Base-by-base conservation (phyloP, 768 basidiomycete genomes). In the Lactifluus pinguis region DNA sequence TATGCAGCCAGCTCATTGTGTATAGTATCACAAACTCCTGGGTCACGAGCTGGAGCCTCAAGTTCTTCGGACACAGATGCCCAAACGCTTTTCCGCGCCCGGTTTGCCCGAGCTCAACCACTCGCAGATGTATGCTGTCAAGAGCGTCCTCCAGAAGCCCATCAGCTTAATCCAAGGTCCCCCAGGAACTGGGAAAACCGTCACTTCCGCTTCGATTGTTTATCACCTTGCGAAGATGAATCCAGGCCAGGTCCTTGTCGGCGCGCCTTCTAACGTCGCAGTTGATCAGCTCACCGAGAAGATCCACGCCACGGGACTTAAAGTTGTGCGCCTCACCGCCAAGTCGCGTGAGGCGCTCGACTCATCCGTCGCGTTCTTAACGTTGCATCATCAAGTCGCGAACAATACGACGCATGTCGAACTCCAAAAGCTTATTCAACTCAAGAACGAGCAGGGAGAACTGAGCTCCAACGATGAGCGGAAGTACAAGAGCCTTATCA, bases 201-300 rank as follows among this genome's bases (percentile, higher is more conserved):
- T 99, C 56, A 99, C 97, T 0, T 99, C 97, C 9, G 97, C 97
- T 10, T 98, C 97, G 4, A 95, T 97, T 66, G 97, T 99, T 49
- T 92, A 98, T 73, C 95, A 99, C 71, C 85, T 99, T 19, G 94
- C 94, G 44, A 98, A 98, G 78, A 98, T 99, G 95, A 98, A 98
- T 70, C 94, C 95, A 0, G 95, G 95, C 53, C 97, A 98, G 74
- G 97, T 99, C 45, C 89, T 99, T 53, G 97, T 99, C 64, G 95
- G 94, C 71, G 97, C 97, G 8, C 97, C 97, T 0, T 98, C 95
- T 55, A 99, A 99, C 75, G 97, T 99, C 67, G 97, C 97, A 49
- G 97, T 99, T 61, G 97, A 99, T 70, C 97, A 99, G 71, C 83
- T 99, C 57, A 97, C 95, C 21, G 97, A 98, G 76, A 98, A 98